Conservation (phyloP, 2,329 filamentous ascomycete genomes). For the Fusarium denticulatum region DNA sequence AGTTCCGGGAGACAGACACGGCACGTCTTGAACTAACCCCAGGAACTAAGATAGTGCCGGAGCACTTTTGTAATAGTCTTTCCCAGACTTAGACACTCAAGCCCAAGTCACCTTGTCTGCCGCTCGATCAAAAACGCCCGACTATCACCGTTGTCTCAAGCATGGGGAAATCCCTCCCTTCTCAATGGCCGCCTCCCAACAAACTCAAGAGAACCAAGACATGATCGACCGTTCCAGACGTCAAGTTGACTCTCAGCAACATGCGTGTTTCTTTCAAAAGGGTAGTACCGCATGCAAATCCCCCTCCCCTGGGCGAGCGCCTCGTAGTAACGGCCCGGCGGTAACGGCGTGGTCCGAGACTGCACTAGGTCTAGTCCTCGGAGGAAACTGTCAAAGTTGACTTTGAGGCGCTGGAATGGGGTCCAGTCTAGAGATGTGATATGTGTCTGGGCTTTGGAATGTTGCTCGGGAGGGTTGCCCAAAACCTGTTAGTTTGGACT, state of each 20-base stretch:
- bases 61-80: background rate
- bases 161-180: background rate
- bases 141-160: background rate
- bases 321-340: constrained; percentile 17
- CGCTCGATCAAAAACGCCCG: too few relatives aligned
- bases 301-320: background rate
- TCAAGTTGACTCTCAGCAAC: background rate
- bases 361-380: constrained; percentile 1
- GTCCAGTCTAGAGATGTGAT: background rate
- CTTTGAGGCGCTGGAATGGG: background rate
- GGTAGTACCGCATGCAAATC: background rate
- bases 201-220: background rate
- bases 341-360: constrained; percentile 9
- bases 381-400: background rate
- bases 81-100: background rate
- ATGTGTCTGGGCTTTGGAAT: constrained; percentile 13
- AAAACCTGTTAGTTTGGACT: background rate
- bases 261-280: background rate
- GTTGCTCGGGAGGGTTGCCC: background rate
- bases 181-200: background rate
- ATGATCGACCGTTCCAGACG: background rate
- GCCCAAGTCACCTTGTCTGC: background rate
- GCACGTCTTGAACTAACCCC: background rate
- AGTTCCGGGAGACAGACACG: background rate
- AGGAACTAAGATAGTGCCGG: background rate